Evolutionary conservation across 1,284 basidiomycete genomes (phyloP), one percentile per base, ranked within the genome.

Genomic region (Tylopilus orsonianus): DNA sequence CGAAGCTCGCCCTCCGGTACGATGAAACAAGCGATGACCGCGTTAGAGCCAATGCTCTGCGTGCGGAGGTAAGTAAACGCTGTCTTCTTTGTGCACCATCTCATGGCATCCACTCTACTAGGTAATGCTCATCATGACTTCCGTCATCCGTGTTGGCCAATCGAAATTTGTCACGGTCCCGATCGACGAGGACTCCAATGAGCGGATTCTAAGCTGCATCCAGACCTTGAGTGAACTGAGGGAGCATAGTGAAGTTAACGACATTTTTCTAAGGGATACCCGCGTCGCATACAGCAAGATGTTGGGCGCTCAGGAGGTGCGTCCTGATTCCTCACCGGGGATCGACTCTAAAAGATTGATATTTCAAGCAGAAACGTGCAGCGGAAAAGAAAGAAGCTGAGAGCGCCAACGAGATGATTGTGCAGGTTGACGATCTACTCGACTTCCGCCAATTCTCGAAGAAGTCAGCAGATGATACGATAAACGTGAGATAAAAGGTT

Each of bases 71-170:
- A 48, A 30, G 88, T 87, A 48, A 29, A 9, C 18, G 34, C 19
- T 44, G 40, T 4, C 44, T 34, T n/a, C 19, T 9, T 42, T 34
- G 9, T 10, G 22, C 29, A 23, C 42, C 13, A 39, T 32, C 49
- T 45, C 26, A 39, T 16, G 10, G 37, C 7, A 18, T 42, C 8
- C 8, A 44, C 30, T 16, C 36, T 27, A 13, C 33, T 55, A 90
- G 87, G 87, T 93, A 3, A 98, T 99, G 91, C 79, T 99, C 50
- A 94, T 99, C 66, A 98, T 99, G 96, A 89, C 93, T 2, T 97
- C 93, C 14, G 79, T 97, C 62, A 90, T 99, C 60, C 92, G 96
- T 41, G 93, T 98, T 41, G 97, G 97, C 34, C 96, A 98, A 73
- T 95, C 92, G 51, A 95, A 96, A 67, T 97, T 97, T 60, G 90